Percentiles rank a stretch among this genome's conserved stretches.
These are phyloP conservation scores for Fragilaria radians DNA, from an alignment of 108 stramenopile genomes.

Conservation along the genomic window DNA sequence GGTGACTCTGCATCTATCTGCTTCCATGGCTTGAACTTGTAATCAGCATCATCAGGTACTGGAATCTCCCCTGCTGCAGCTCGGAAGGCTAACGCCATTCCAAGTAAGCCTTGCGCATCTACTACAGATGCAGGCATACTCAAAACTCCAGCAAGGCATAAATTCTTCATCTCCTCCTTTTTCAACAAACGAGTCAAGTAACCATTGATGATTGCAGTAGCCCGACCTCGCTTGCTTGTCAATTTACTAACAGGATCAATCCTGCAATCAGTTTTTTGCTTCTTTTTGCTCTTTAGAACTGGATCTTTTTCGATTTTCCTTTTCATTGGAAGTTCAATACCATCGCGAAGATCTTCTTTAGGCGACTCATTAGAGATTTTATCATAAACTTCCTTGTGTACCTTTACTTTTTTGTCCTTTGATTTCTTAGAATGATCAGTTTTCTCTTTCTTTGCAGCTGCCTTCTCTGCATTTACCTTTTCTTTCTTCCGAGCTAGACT, in stretches of 20 bases:
- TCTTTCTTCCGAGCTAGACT: constrained; percentile 60
- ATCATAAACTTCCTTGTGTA: constrained; percentile 18
- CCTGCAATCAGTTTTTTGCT: constrained; percentile 15
- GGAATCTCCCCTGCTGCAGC: constrained; percentile 72
- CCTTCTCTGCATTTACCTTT: constrained; percentile 44
- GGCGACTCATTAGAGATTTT: constrained; percentile 37
- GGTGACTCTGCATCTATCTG: constrained; percentile 51
- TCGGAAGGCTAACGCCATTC: constrained; percentile 84
- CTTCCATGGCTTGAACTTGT: constrained; percentile 55
- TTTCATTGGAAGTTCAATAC: constrained; percentile 61
- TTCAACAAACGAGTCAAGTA: constrained; percentile 50
- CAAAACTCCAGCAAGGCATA: constrained; percentile 33
- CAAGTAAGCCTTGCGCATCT: constrained; percentile 63
- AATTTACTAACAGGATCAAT: constrained; percentile 18
- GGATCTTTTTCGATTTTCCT: constrained; percentile 62
- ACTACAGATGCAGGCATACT: constrained; percentile 54
- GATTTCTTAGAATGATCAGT: constrained; percentile 16
- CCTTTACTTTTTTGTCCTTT: constrained; percentile 2
- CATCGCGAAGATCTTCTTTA: constrained; percentile 49
- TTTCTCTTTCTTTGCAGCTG: constrained; percentile 24
- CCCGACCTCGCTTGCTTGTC: constrained; percentile 58
- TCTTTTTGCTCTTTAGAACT: constrained; percentile 49
- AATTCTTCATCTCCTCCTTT: constrained; percentile 34
- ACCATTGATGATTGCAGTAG: constrained; percentile 60
- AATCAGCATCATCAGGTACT: constrained; percentile 50